Conservation (phyloP, 225 moss, liverwort and hornwort genomes). For the Rhytidiadelphus loreus region DNA sequence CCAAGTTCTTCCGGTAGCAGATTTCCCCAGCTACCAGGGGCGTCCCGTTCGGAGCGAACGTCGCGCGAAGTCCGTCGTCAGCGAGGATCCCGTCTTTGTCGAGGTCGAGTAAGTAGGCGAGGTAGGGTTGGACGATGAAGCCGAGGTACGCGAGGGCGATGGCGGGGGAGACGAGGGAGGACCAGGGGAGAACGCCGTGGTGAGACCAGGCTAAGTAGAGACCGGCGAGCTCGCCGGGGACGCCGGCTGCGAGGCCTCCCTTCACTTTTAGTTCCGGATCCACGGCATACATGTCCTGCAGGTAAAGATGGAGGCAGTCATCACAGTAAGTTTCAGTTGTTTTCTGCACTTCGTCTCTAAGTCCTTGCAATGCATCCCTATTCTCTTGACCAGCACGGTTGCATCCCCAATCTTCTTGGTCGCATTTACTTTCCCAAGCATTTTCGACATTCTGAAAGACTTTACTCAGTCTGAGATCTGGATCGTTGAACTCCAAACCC, state of each 20-base stretch:
- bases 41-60: conserved; percentile 47
- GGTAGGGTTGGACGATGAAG: conserved; percentile 44
- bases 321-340: background rate
- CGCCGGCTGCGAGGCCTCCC: conserved; percentile 51
- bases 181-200: conserved; percentile 58
- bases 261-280: conserved; percentile 11
- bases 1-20: conserved; percentile 40
- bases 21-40: conserved; percentile 40
- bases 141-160: conserved; percentile 43
- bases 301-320: background rate
- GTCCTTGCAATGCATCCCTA: background rate
- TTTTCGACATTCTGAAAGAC: background rate
- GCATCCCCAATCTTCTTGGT: background rate
- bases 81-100: conserved; percentile 2
- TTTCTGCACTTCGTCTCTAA: background rate
- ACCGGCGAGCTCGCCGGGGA: conserved; percentile 75
- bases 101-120: conserved; percentile 15
- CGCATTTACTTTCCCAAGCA: background rate
- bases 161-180: conserved; percentile 36
- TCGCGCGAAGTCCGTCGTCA: conserved; percentile 37
- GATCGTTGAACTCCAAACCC: background rate
- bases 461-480: background rate
- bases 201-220: conserved; percentile 54
- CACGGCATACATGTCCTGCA: conserved; percentile 65
- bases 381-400: background rate